These are phyloP conservation scores for Rosellinia necatrix DNA, from an alignment of 2,329 filamentous ascomycete species.

Conservation along the genomic window DNA sequence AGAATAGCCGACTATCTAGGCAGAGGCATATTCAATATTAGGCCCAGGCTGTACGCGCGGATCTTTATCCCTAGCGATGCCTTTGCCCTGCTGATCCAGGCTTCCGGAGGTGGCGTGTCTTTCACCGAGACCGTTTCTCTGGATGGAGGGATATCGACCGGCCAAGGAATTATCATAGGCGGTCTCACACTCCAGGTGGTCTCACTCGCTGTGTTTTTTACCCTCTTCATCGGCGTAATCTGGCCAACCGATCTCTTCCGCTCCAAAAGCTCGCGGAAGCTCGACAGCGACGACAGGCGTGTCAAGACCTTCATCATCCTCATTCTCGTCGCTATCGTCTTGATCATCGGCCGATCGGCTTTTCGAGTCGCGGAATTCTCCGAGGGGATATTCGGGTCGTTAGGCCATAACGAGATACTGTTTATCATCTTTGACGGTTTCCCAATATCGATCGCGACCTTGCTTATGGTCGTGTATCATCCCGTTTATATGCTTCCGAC, in stretches of 20 bases:
- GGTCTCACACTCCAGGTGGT: slow-evolving; percentile 23
- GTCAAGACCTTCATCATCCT: slow-evolving; percentile 19
- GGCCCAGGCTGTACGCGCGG: slow-evolving; percentile 21
- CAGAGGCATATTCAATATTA: slow-evolving; percentile 26
- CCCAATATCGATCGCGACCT: slow-evolving; percentile 23
- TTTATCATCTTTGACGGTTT: slow-evolving; percentile 27
- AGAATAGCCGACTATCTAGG: slow-evolving; percentile 27
- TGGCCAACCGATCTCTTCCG: slow-evolving; percentile 21
- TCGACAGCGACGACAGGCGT: slow-evolving; percentile 9
- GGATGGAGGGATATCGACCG: slow-evolving; percentile 14
- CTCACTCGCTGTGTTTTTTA: slow-evolving; percentile 23
- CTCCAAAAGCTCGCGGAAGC: background rate
- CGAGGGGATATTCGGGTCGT: slow-evolving; percentile 11
- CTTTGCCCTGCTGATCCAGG: slow-evolving; percentile 22
- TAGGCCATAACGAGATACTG: slow-evolving; percentile 20
- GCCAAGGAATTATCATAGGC: slow-evolving; percentile 21
- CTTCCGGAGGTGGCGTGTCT: slow-evolving; percentile 20
- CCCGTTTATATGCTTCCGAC: slow-evolving; percentile 24
- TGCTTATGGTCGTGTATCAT: slow-evolving; percentile 21
- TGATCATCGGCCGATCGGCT: slow-evolving; percentile 22
- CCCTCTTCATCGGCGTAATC: slow-evolving; percentile 24
- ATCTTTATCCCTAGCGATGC: slow-evolving; percentile 24
- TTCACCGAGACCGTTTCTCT: background rate
- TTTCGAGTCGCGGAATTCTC: slow-evolving; percentile 23
- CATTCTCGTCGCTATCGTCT: slow-evolving; percentile 18